These are phyloP conservation scores for Ceratocystis diversiconidia DNA, from an alignment of 2,329 filamentous ascomycete genomes.

Conservation along the genomic window DNA sequence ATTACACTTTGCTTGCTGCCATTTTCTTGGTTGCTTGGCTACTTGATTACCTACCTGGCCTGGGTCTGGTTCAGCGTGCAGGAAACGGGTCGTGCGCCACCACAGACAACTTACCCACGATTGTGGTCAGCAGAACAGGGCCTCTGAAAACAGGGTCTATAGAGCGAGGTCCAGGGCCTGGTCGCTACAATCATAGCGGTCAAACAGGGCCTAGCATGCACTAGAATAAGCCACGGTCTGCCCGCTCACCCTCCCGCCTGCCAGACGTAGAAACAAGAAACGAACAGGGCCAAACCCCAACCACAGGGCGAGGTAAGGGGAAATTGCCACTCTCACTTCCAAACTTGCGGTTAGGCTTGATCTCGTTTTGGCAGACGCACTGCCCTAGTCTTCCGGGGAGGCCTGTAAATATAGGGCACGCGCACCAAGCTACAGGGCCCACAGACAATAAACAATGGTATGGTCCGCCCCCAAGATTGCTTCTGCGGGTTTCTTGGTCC, in stretches of 20 bases:
- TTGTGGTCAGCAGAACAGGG: neutral
- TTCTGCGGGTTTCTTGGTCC: neutral
- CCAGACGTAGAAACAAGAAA: neutral
- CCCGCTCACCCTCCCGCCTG: neutral
- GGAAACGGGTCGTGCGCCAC: neutral
- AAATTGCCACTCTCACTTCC: neutral
- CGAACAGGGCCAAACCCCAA: too few relatives aligned
- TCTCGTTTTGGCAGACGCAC: neutral
- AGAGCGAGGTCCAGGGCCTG: neutral
- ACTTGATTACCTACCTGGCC: neutral
- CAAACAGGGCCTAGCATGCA: neutral
- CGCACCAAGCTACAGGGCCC: neutral
- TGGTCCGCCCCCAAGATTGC: neutral
- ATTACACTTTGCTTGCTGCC: too few relatives aligned
- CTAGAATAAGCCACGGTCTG: neutral
- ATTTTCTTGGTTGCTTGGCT: too few relatives aligned
- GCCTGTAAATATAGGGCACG: neutral
- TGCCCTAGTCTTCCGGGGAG: neutral
- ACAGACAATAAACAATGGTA: neutral
- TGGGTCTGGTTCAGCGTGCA: neutral
- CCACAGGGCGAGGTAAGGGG: too few relatives aligned
- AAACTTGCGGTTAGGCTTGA: neutral
- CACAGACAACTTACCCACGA: neutral
- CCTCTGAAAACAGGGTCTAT: neutral
- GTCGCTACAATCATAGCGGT: too few relatives aligned